phyloP scores from a whole-genome alignment of 257 asterid species.

The Handroanthus guayacan region DNA sequence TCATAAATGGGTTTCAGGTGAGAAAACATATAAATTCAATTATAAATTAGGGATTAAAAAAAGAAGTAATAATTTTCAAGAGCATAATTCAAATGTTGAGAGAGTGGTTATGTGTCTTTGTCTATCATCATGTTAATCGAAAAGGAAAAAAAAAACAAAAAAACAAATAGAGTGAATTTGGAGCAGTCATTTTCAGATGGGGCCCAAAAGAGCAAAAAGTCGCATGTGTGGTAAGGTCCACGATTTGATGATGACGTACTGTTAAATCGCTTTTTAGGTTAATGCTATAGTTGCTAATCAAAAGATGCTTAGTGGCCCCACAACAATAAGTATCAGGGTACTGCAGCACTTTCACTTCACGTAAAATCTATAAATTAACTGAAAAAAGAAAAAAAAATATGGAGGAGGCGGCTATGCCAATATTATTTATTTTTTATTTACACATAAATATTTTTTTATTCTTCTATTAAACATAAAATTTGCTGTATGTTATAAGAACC shows the following conservation, averaged over 20 bases:
- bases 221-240: conserved; percentile 35
- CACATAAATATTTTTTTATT: too few species aligned
- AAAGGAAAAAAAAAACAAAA: background rate
- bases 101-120: conserved; percentile 20
- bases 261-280: conserved; percentile 32
- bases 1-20: too few species aligned
- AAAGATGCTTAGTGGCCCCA: background rate
- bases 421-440: too few species aligned
- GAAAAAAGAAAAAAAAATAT: too few species aligned
- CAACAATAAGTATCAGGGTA: too few species aligned
- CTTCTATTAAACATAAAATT: too few species aligned
- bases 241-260: conserved; percentile 20
- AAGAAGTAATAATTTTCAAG: background rate
- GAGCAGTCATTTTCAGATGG: conserved; percentile 32
- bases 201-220: conserved; percentile 27
- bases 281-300: conserved; percentile 18
- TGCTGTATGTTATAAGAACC: too few species aligned
- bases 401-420: too few species aligned
- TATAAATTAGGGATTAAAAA: background rate
- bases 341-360: too few species aligned
- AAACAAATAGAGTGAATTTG: background rate
- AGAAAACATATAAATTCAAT: background rate
- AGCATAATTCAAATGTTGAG: background rate
- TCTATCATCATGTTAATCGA: background rate
- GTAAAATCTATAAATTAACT: too few species aligned